Conservation (phyloP, 2,329 filamentous ascomycete genomes). For the Chrysosporium keratinophilum region DNA sequence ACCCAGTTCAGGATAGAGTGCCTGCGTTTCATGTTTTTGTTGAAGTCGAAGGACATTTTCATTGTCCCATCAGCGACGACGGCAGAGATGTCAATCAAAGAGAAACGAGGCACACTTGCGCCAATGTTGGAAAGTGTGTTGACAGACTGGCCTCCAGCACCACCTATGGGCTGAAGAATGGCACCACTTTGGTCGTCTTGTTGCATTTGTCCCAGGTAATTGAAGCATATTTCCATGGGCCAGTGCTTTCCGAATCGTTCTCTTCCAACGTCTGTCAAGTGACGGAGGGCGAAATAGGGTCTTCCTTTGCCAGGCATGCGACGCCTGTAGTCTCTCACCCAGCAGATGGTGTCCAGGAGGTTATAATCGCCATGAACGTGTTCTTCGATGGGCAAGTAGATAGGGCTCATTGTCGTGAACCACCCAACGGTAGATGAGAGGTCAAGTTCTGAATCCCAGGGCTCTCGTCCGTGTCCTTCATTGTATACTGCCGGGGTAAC, state of each 20-base stretch:
- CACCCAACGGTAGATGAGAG: slow-evolving; percentile 41
- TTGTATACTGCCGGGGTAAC: slow-evolving; percentile 38
- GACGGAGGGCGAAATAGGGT: slow-evolving; percentile 29
- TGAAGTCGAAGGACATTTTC: slow-evolving; percentile 13
- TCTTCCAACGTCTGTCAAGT: slow-evolving; percentile 21
- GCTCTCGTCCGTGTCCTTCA: slow-evolving; percentile 42
- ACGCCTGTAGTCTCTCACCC: slow-evolving; percentile 33
- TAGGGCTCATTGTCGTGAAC: slow-evolving; percentile 41
- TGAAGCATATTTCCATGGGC: slow-evolving; percentile 38
- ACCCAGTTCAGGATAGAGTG: slow-evolving; percentile 12
- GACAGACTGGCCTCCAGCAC: slow-evolving; percentile 12
- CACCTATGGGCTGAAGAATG: slow-evolving; percentile 20
- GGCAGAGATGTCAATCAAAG: slow-evolving; percentile 15
- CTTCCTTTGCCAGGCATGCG: slow-evolving; percentile 25
- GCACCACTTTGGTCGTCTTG: slow-evolving; percentile 38
- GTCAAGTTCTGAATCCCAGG: slow-evolving; percentile 37
- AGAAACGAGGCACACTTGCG: slow-evolving; percentile 11
- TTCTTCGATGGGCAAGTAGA: slow-evolving; percentile 24
- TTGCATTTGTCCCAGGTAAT: slow-evolving; percentile 32
- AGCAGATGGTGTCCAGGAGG: slow-evolving; percentile 26
- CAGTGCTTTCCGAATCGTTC: slow-evolving; percentile 28
- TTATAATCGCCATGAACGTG: slow-evolving; percentile 11
- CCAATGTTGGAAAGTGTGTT: slow-evolving; percentile 16
- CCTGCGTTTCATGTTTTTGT: slow-evolving; percentile 12
- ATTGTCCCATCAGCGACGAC: slow-evolving; percentile 9